A percentile compares a stretch with the other conserved stretches of the same genome.
These are phyloP conservation scores for Sophora flavescens DNA, from an alignment of 306 rosid species.

Conservation along the genomic window DNA sequence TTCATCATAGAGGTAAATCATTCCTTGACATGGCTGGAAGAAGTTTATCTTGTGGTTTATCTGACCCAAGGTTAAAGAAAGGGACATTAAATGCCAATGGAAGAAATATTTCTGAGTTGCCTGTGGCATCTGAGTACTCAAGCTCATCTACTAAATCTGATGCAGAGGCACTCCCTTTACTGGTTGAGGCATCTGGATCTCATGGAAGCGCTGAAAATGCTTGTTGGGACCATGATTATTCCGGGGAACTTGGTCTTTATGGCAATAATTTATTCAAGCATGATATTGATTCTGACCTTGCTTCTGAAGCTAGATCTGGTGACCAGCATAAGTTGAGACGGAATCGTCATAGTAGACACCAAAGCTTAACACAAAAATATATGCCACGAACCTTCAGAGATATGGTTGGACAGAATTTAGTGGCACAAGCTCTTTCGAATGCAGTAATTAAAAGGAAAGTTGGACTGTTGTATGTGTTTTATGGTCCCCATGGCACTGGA, in stretches of 20 bases:
- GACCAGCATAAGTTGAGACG: constrained; percentile 69
- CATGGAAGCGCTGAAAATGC: constrained; percentile 78
- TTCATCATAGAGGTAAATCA: constrained; percentile 92
- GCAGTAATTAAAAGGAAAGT: constrained; percentile 80
- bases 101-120: constrained; percentile 70
- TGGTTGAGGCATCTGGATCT: constrained; percentile 90
- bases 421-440: constrained; percentile 94
- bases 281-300: constrained; percentile 87
- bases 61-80: constrained; percentile 82
- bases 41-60: constrained; percentile 92
- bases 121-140: constrained; percentile 70
- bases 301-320: constrained; percentile 91
- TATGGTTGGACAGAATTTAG: constrained; percentile 94
- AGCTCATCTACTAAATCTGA: constrained; percentile 74
- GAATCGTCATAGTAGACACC: constrained; percentile 69
- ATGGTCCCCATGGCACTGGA: constrained; percentile 98
- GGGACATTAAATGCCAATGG: constrained; percentile 67
- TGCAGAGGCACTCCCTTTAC: constrained; percentile 84
- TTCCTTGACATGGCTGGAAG: constrained; percentile 95
- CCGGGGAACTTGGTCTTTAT: constrained; percentile 92
- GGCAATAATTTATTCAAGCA: constrained; percentile 81
- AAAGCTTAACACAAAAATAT: constrained; percentile 87
- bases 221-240: constrained; percentile 83
- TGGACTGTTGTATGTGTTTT: constrained; percentile 88
- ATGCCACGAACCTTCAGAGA: constrained; percentile 88